These are phyloP conservation scores for Metahyphopichia silvanorum DNA, from an alignment of 805 yeast species.

Conservation along the genomic window DNA sequence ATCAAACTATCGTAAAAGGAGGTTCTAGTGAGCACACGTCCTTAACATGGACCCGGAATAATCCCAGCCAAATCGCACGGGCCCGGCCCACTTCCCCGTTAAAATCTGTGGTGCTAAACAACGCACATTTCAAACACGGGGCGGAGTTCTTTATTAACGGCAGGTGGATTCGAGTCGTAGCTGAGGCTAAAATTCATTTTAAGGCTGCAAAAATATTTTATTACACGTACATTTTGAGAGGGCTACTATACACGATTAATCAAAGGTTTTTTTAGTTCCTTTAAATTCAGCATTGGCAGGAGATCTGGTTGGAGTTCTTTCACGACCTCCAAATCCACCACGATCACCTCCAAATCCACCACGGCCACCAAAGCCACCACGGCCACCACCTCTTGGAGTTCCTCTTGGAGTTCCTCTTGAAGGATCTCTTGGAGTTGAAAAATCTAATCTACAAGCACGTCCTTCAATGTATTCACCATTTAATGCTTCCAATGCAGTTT, in stretches of 20 bases:
- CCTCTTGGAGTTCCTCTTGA: conserved; percentile 30
- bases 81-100: no score
- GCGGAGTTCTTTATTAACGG: no score
- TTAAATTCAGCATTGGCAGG: conserved; percentile 68
- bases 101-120: no score
- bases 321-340: conserved; percentile 32
- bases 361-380: conserved; percentile 42
- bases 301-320: conserved; percentile 57
- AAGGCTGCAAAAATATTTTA: no score
- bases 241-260: conserved; percentile 33
- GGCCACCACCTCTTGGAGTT: conserved; percentile 42
- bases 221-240: no score
- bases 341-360: conserved; percentile 27
- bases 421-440: conserved; percentile 81
- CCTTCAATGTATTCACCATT: conserved; percentile 89
- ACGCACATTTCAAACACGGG: no score
- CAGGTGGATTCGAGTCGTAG: no score
- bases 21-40: no score
- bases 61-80: no score
- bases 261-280: conserved; percentile 83
- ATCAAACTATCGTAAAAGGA: no score
- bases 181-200: no score
- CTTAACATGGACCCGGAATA: no score
- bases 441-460: conserved; percentile 93
- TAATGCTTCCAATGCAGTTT: conserved; percentile 79